Evolutionary conservation across 768 basidiomycete genomes (phyloP).

Genomic region (Hericium erinaceus): DNA sequence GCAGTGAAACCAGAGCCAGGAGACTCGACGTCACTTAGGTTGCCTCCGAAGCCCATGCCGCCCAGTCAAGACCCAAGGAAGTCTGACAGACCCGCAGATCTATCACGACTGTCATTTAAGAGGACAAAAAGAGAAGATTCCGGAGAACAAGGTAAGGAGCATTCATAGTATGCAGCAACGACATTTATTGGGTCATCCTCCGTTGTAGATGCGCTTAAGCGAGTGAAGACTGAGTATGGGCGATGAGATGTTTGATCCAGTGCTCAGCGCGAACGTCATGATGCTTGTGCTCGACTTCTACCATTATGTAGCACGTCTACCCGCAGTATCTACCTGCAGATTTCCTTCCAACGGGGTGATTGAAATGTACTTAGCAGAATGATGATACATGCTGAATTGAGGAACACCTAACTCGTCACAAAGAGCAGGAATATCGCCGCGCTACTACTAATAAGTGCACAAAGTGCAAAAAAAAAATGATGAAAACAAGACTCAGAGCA

Average conservation of each 20-base stretch:
- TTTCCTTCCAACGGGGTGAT: too few species aligned
- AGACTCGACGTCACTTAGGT: neutral
- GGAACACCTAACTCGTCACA: too few species aligned
- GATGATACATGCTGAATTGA: too few species aligned
- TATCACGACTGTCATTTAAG: neutral
- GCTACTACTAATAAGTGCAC: too few species aligned
- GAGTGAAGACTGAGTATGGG: neutral
- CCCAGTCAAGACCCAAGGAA: neutral
- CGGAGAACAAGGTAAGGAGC: neutral
- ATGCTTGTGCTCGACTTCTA: neutral
- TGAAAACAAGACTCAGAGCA: constrained; percentile 25
- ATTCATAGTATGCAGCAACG: too few species aligned
- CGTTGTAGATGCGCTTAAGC: neutral
- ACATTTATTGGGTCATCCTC: too few species aligned
- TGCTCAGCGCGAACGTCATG: neutral
- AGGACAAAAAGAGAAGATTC: neutral
- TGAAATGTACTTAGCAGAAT: too few species aligned
- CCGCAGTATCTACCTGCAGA: too few species aligned
- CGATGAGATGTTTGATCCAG: neutral
- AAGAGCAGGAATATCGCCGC: too few species aligned
- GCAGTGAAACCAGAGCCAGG: neutral
- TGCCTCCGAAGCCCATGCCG: neutral
- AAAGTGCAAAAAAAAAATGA: neutral
- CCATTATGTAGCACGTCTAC: too few species aligned
- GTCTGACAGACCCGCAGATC: too few species aligned